A percentile compares a stretch with the other conserved stretches of the same genome.
phyloP scores from a whole-genome alignment of 2,329 filamentous ascomycete species.

The Xylaria arbuscula region DNA sequence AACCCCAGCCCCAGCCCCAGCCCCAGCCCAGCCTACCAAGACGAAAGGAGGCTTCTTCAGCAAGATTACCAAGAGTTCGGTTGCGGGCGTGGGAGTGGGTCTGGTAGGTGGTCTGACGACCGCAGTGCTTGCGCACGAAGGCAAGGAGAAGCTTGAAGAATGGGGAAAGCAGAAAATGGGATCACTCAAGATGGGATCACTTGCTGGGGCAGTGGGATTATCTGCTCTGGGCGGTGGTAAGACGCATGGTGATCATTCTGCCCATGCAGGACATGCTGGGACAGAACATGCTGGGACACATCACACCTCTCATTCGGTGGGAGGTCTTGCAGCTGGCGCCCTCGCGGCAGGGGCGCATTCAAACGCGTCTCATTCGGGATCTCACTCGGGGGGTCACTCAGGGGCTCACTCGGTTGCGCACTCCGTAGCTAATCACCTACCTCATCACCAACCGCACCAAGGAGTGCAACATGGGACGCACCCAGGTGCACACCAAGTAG shows the following conservation, averaged over 20 bases:
- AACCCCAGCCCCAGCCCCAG: background rate
- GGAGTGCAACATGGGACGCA: background rate
- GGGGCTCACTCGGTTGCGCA: slow-evolving; percentile 9
- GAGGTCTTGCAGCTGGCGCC: no score
- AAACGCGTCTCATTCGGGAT: slow-evolving; percentile 2
- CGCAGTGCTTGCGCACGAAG: slow-evolving; percentile 25
- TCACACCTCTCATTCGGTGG: no score
- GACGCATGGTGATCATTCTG: slow-evolving; percentile 13
- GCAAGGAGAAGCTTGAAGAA: slow-evolving; percentile 36
- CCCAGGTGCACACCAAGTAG: slow-evolving; percentile 4
- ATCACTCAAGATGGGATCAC: slow-evolving; percentile 32
- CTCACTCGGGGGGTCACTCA: background rate
- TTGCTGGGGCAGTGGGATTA: slow-evolving; percentile 25
- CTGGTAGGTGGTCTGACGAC: slow-evolving; percentile 31
- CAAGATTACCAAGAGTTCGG: slow-evolving; percentile 33
- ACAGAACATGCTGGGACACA: background rate
- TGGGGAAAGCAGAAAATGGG: slow-evolving; percentile 40
- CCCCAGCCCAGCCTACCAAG: slow-evolving; percentile 18
- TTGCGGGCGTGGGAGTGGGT: slow-evolving; percentile 25
- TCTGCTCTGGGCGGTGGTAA: slow-evolving; percentile 14
- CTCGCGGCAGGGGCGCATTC: no score
- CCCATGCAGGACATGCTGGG: slow-evolving; percentile 11
- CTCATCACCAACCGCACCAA: background rate
- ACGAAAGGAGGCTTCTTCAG: slow-evolving; percentile 34
- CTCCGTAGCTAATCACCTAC: slow-evolving; percentile 10